Evolutionary conservation across 805 yeast species (phyloP), one percentile per base, ranked within the genome.

Genomic region (Candida caryicola): DNA sequence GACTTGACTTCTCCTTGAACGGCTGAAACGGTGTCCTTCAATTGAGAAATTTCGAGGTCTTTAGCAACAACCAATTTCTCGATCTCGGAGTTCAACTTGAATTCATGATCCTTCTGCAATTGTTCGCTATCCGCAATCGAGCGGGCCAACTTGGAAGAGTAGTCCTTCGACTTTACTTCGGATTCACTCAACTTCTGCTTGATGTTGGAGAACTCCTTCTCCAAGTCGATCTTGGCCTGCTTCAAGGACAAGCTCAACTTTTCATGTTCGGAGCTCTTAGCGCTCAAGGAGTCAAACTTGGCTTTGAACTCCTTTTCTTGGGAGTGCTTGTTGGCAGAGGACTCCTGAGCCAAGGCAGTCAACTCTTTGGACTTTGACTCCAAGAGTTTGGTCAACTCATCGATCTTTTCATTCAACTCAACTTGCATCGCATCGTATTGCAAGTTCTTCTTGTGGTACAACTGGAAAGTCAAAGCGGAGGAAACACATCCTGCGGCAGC

Each of bases 21-120:
- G 7, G 16, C 21, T 4, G 8, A 32, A 5, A 36, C 13, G 17
- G 32, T 23, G 18, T 12, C 13, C 27, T 38, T 41, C 25, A 48
- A 34, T 17, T 26, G 23, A 19, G 46, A 37, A 27, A 56, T 46
- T 33, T 47, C 49, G 17, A 38, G 40, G 41, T 60, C 64, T 36
- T 54, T 55, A 15, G 44, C 48, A 6, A 52, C 54, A 4, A 50
- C 43, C 28, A 52, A 30, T 21, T 37, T 43, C 28, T 61, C 62
- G 32, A 60, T 40, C 28, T 55, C 54, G 23, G 41, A 27, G 38
- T 55, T 59, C 41, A 60, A 48, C 33, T 56, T 54, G 46, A 50
- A 52, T 14, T 55, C 52, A 29, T 49, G 48, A 16, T 54, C 48
- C 25, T 43, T 39, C 27, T 44, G 40, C 16, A 44, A 14, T n/a